A percentile compares a stretch with the other conserved stretches of the same genome.
Conservation (phyloP, 305 asterid species). For the Solanum aculeatissimum region DNA sequence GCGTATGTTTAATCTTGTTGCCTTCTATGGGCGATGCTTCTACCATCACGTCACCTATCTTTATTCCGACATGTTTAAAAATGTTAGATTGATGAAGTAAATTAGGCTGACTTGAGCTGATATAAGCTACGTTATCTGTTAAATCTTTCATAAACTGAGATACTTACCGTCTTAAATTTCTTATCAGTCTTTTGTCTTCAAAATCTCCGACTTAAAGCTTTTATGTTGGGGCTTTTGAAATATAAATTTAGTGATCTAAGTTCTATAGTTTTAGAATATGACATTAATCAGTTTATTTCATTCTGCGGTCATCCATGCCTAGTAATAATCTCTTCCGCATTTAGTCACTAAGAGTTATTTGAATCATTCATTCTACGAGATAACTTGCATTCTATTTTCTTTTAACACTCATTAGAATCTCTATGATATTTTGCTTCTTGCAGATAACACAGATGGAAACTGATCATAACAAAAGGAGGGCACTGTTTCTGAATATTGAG, state of each 20-base stretch:
- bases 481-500: slow-evolving; percentile 52
- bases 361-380: not conserved
- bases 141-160: not conserved
- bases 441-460: slow-evolving; percentile 66
- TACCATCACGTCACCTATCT: not conserved
- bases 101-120: not conserved
- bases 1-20: not conserved
- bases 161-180: not conserved
- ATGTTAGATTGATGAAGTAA: not conserved
- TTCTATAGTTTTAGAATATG: not conserved
- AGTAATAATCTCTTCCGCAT: not conserved
- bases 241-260: not conserved
- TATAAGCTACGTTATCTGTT: not conserved
- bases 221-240: not conserved
- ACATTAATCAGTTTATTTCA: not conserved
- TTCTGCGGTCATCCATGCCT: not conserved
- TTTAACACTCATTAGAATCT: not conserved
- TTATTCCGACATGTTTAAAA: not conserved
- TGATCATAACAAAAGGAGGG: slow-evolving; percentile 55
- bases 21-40: not conserved
- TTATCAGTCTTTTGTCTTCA: not conserved
- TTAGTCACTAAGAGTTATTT: not conserved
- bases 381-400: not conserved
- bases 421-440: not conserved
- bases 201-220: not conserved